Conservation (phyloP, 2,329 filamentous ascomycete species). For the Xylariaceae sp. region DNA sequence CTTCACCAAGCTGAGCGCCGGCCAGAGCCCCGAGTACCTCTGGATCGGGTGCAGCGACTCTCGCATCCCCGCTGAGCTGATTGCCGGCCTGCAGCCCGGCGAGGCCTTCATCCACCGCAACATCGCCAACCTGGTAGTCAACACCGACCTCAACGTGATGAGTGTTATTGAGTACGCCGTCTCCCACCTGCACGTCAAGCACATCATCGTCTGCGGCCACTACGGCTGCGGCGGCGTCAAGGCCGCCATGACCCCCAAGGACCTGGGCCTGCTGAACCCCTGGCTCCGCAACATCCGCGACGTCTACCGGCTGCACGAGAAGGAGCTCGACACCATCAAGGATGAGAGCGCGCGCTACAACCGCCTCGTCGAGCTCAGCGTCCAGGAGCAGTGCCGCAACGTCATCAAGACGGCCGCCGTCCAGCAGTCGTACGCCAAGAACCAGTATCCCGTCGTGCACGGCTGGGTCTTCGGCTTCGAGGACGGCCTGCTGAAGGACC, state of each 20-base stretch:
- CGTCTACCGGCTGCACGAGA: slow-evolving; percentile 66
- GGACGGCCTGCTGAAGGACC: slow-evolving; percentile 60
- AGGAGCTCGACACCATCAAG: slow-evolving; percentile 59
- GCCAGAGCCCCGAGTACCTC: slow-evolving; percentile 65
- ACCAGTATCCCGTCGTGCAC: slow-evolving; percentile 64
- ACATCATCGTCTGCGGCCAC: slow-evolving; percentile 74
- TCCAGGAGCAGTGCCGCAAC: slow-evolving; percentile 69
- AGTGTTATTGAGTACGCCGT: slow-evolving; percentile 86
- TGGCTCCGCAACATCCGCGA: slow-evolving; percentile 72
- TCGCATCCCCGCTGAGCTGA: slow-evolving; percentile 84
- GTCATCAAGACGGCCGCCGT: slow-evolving; percentile 75
- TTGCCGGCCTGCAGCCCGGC: slow-evolving; percentile 77
- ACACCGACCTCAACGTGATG: slow-evolving; percentile 73
- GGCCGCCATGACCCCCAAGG: slow-evolving; percentile 66
- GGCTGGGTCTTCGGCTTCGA: slow-evolving; percentile 69
- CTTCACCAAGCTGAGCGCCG: slow-evolving; percentile 58
- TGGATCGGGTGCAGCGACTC: slow-evolving; percentile 93
- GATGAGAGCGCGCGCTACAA: slow-evolving; percentile 57
- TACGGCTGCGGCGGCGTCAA: slow-evolving; percentile 74
- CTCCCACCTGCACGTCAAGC: slow-evolving; percentile 71
- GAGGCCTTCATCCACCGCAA: slow-evolving; percentile 94
- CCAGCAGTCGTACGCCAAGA: slow-evolving; percentile 61
- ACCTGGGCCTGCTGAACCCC: slow-evolving; percentile 65
- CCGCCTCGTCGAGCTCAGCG: slow-evolving; percentile 78
- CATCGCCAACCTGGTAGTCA: slow-evolving; percentile 82